Evolutionary conservation across 768 basidiomycete genomes (phyloP), one percentile per base, ranked within the genome.

Genomic region (Suillus americanus): DNA sequence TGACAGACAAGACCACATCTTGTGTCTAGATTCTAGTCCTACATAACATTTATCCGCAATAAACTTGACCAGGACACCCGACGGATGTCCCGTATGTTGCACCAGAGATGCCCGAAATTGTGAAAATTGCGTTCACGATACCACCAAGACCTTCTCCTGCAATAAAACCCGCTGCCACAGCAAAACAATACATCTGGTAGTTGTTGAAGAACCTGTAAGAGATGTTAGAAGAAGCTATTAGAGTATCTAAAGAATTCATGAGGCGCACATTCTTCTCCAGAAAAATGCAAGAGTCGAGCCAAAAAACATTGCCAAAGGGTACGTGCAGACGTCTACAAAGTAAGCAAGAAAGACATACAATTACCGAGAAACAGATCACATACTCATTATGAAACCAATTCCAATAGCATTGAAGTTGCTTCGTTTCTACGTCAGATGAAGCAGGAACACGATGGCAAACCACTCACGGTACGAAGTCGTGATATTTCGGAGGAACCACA

Each of bases 61-160:
- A 73, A 30, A 59, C 62, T 16, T 61, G 60, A 45, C 70, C 65
- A 5, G 72, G 72, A 51, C 71, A 73, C 4, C 72, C 71, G 5
- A 71, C 65, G 18, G 62, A 57, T 23, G 73, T 74, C 10, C 73
- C 70, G 33, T 71, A 68, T 43, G 64, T 64, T 13, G 63, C 63
- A 2, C 73, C 73, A 12, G 71, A 65, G 4, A 72, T 68, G 3
- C 71, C 72, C 2, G 71, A 71, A 61, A 73, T 74, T 43, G 71
- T 67, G 37, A 74, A 51, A 43, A 72, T 65, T 1, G 73, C 73
- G 23, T 73, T 74, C 12, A 72, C 72, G 51, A 74, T 74, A 23
- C 73, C 73, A 20, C 78, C 78, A 5, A 78, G 65, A 53, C 78
- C 78, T 62, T 79, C 78, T 9, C 78, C 78, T 16, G 78, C 76